phyloP scores from a whole-genome alignment of 805 yeast species.

The Cyberlindnera americana region DNA sequence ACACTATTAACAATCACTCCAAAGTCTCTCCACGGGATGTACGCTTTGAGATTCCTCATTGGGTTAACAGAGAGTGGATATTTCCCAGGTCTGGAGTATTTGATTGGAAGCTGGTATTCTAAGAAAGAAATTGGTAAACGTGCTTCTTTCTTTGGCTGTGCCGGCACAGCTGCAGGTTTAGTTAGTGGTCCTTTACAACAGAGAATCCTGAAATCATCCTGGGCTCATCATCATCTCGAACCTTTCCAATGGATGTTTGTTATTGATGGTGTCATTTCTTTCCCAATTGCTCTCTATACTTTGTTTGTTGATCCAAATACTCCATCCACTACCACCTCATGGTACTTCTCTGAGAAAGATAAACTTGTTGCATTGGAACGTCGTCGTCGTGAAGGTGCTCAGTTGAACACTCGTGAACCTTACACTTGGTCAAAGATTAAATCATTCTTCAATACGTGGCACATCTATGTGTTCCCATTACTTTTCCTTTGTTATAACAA shows the following conservation, averaged over 20 bases:
- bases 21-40: conserved; percentile 27
- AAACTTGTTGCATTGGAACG: conserved; percentile 44
- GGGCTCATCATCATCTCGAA: conserved; percentile 25
- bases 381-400: conserved; percentile 40
- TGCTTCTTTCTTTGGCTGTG: conserved; percentile 32
- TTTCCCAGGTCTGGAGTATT: conserved; percentile 46
- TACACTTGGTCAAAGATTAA: conserved; percentile 40
- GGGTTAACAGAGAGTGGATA: conserved; percentile 46
- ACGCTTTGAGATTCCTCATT: conserved; percentile 35
- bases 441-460: conserved; percentile 46
- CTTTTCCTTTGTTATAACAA: conserved; percentile 23
- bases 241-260: conserved; percentile 47
- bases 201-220: conserved; percentile 26
- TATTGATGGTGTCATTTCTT: conserved; percentile 39
- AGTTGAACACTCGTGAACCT: conserved; percentile 38
- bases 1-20: conserved; percentile 34
- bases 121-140: conserved; percentile 36
- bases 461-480: conserved; percentile 41
- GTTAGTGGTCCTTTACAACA: conserved; percentile 39
- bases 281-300: conserved; percentile 43
- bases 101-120: conserved; percentile 35
- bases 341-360: conserved; percentile 42
- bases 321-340: conserved; percentile 41
- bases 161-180: conserved; percentile 35
- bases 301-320: conserved; percentile 43